phyloP scores from a whole-genome alignment of 2,329 filamentous ascomycete genomes.

The Aspergillus quadrilineatus region DNA sequence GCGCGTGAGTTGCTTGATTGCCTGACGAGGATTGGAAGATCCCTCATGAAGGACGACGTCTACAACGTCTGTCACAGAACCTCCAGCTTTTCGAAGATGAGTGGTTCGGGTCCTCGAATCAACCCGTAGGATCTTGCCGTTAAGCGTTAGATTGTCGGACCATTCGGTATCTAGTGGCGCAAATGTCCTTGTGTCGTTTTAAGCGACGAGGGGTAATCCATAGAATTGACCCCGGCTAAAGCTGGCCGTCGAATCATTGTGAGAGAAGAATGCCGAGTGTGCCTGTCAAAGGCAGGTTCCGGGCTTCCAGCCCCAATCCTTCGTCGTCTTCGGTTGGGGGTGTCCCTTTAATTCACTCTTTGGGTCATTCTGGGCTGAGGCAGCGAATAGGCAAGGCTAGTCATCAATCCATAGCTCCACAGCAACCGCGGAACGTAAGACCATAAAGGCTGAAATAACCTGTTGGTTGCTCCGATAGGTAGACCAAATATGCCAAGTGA shows the following conservation, averaged over 20 bases:
- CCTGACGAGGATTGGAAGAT: background rate
- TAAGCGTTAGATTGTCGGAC: slow-evolving; percentile 15
- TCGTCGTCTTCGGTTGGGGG: background rate
- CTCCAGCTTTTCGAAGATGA: background rate
- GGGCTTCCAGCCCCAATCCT: background rate
- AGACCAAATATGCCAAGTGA: background rate
- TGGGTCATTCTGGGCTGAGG: background rate
- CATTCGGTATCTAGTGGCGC: slow-evolving; percentile 11
- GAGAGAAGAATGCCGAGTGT: background rate
- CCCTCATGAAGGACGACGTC: slow-evolving; percentile 4
- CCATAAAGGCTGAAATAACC: background rate
- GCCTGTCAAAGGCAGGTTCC: background rate
- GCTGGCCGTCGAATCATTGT: slow-evolving; percentile 1
- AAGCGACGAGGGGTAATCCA: slow-evolving; percentile 16
- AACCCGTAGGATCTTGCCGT: slow-evolving; percentile 3
- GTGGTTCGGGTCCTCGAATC: background rate
- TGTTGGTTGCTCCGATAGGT: background rate
- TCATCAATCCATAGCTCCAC: background rate
- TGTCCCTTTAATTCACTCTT: background rate
- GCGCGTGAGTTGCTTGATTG: background rate
- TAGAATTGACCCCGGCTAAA: slow-evolving; percentile 1
- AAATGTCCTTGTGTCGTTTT: background rate
- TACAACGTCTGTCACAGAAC: background rate
- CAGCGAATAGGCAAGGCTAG: background rate
- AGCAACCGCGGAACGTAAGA: background rate